phyloP scores from a whole-genome alignment of 23 red algal species.

The Gracilaria gracilis region DNA sequence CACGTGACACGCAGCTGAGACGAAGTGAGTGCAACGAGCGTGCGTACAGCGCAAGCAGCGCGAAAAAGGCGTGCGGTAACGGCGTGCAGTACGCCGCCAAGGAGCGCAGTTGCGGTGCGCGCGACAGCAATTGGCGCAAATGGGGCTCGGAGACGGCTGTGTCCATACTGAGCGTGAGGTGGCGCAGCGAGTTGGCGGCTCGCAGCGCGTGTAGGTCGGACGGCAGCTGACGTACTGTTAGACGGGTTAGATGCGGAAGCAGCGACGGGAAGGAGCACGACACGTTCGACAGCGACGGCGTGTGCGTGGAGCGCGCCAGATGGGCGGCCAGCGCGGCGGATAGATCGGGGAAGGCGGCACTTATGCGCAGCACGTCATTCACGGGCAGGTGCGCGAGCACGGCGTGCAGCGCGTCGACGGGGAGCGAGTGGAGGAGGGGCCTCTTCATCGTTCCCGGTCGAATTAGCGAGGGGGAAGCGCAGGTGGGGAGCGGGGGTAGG shows the following conservation, averaged over 20 bases:
- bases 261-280: background rate
- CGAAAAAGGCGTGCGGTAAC: background rate
- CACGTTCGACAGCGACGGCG: background rate
- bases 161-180: background rate
- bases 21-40: background rate
- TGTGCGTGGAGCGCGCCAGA: background rate
- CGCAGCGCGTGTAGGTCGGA: background rate
- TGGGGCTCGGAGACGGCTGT: background rate
- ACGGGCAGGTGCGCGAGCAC: background rate
- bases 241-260: slow-evolving; percentile 1
- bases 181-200: background rate
- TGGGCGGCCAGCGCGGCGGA: background rate
- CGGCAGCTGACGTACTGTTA: background rate
- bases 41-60: background rate
- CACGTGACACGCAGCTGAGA: too few relatives aligned
- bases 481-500: too few relatives aligned
- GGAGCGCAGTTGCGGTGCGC: background rate
- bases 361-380: background rate
- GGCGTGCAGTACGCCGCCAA: background rate
- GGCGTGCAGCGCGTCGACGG: background rate
- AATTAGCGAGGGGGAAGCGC: too few relatives aligned
- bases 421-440: background rate
- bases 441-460: background rate
- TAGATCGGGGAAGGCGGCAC: slow-evolving; percentile 8
- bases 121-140: background rate